A percentile compares a stretch with the other conserved stretches of the same genome.
These are phyloP conservation scores for Leccinum solheimii DNA, from an alignment of 1,284 basidiomycete species.

Conservation along the genomic window DNA sequence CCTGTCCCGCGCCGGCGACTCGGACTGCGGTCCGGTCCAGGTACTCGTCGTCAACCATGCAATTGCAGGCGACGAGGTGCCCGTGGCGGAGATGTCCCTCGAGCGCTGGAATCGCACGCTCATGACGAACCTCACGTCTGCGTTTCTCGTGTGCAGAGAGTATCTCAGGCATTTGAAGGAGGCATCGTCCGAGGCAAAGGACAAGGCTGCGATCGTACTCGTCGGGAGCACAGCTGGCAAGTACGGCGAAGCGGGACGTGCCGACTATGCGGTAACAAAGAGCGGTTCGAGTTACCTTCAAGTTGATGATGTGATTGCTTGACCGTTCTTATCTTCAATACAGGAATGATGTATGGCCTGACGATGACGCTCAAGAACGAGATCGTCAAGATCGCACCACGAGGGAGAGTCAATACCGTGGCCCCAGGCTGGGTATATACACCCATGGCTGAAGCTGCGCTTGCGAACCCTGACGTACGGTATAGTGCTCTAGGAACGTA, in stretches of 20 bases:
- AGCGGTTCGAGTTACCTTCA: constrained; percentile 42
- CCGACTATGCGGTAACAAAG: constrained; percentile 61
- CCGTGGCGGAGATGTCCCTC: constrained; percentile 60
- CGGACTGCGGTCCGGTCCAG: constrained; percentile 45
- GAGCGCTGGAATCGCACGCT: constrained; percentile 65
- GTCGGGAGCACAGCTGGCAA: constrained; percentile 74
- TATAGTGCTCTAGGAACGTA: constrained; percentile 66
- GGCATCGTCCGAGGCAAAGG: constrained; percentile 42
- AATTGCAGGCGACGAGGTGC: constrained; percentile 48
- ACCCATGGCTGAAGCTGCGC: constrained; percentile 52
- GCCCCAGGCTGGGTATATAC: constrained; percentile 73
- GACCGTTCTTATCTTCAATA: neutral
- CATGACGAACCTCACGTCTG: constrained; percentile 61
- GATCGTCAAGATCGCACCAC: constrained; percentile 72
- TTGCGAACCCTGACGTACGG: constrained; percentile 45
- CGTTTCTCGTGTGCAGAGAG: constrained; percentile 65
- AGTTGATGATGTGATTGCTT: neutral
- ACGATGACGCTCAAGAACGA: constrained; percentile 73
- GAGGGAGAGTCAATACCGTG: constrained; percentile 65
- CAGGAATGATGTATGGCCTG: constrained; percentile 73
- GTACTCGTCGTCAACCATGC: constrained; percentile 67
- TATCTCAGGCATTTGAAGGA: constrained; percentile 53
- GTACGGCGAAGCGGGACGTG: constrained; percentile 66
- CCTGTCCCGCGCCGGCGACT: constrained; percentile 30
- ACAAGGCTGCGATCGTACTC: constrained; percentile 58